Evolutionary conservation across 2,329 filamentous ascomycete genomes (phyloP).

Genomic region (Huntiella abstrusa): DNA sequence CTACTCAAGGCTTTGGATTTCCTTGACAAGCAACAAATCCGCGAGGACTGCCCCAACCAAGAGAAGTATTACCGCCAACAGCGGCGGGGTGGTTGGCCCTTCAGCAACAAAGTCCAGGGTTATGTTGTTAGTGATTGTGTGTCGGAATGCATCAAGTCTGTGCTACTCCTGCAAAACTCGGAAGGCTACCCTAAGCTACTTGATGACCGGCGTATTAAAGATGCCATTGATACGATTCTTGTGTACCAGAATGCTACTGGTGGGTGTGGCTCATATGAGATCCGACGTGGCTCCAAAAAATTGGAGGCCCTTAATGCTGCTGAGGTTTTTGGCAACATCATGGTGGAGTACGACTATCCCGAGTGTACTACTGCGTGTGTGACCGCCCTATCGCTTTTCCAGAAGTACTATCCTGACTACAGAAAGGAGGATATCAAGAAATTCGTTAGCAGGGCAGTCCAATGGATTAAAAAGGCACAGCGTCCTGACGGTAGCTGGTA

Average conservation of each 20-base stretch:
- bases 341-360: slow-evolving; percentile 97
- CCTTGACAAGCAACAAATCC: slow-evolving; percentile 78
- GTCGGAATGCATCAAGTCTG: slow-evolving; percentile 72
- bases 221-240: slow-evolving; percentile 77
- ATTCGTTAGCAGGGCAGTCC: slow-evolving; percentile 55
- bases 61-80: slow-evolving; percentile 73
- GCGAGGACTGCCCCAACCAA: slow-evolving; percentile 61
- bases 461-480: slow-evolving; percentile 69
- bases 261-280: slow-evolving; percentile 81
- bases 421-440: slow-evolving; percentile 52
- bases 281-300: slow-evolving; percentile 54
- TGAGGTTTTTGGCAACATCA: slow-evolving; percentile 90
- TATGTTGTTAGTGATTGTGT: slow-evolving; percentile 94
- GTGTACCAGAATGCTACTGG: slow-evolving; percentile 78
- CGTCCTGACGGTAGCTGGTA: slow-evolving; percentile 84
- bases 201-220: slow-evolving; percentile 58
- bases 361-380: slow-evolving; percentile 95
- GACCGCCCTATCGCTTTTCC: slow-evolving; percentile 69
- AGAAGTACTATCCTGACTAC: slow-evolving; percentile 64
- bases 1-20: slow-evolving; percentile 66
- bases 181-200: slow-evolving; percentile 57
- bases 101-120: slow-evolving; percentile 80
- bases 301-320: slow-evolving; percentile 84
- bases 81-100: slow-evolving; percentile 87
- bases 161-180: slow-evolving; percentile 66